phyloP scores from a whole-genome alignment of 2,329 filamentous ascomycete species.

The Elsinoe fawcettii region DNA sequence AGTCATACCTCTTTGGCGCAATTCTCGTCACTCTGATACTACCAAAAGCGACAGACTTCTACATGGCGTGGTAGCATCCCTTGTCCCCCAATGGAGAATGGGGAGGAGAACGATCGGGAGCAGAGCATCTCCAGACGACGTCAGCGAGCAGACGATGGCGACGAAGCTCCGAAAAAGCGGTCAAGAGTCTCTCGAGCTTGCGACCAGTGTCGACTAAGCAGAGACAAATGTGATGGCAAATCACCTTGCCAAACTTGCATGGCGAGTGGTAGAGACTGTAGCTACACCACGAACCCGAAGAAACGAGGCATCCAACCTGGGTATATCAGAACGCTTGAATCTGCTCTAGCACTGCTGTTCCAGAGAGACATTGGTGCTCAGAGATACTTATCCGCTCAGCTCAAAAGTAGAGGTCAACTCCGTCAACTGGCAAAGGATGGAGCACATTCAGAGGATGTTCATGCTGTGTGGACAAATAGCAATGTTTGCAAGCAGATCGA shows the following conservation, averaged over 20 bases:
- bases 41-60: background rate
- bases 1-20: too few relatives aligned
- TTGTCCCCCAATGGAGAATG: slow-evolving; percentile 4
- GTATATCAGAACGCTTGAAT: slow-evolving; percentile 66
- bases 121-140: slow-evolving; percentile 11
- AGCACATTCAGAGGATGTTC: slow-evolving; percentile 48
- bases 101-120: slow-evolving; percentile 4
- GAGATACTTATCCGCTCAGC: background rate
- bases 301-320: slow-evolving; percentile 74
- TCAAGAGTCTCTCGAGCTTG: slow-evolving; percentile 37
- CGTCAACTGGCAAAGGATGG: slow-evolving; percentile 39
- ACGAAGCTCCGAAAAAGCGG: slow-evolving; percentile 34
- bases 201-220: slow-evolving; percentile 35
- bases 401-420: slow-evolving; percentile 1
- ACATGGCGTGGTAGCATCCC: background rate
- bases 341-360: slow-evolving; percentile 60
- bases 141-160: background rate
- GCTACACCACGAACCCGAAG: slow-evolving; percentile 65
- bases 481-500: slow-evolving; percentile 57
- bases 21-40: background rate
- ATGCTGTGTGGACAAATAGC: slow-evolving; percentile 57
- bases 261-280: slow-evolving; percentile 56
- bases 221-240: slow-evolving; percentile 63
- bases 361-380: slow-evolving; percentile 53
- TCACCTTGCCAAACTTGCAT: slow-evolving; percentile 63